Evolutionary conservation across 345 rosid species (phyloP).

Genomic region (Dipteronia sinensis): DNA sequence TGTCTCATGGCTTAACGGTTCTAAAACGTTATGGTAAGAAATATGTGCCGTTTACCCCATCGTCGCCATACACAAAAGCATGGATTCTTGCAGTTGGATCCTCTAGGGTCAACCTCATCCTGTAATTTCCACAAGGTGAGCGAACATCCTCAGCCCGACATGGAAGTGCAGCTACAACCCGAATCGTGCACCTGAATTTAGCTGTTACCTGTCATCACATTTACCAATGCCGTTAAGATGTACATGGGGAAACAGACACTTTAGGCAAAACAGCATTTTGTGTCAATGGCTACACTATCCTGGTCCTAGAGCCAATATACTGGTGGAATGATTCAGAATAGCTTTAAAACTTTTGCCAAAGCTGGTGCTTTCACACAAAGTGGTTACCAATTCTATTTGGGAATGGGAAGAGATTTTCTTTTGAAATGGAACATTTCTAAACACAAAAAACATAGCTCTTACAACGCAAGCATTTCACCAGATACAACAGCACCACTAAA

Average conservation of each 20-base stretch:
- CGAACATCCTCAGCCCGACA: conserved; percentile 52
- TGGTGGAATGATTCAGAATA: not conserved
- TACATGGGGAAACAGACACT: no score
- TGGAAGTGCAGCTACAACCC: conserved; percentile 66
- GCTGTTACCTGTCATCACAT: conserved; percentile 52
- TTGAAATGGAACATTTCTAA: no score
- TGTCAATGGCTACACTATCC: not conserved
- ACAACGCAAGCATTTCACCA: not conserved
- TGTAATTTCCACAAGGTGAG: conserved; percentile 39
- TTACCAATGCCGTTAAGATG: not conserved
- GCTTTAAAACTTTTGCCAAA: conserved; percentile 4
- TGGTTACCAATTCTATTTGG: not conserved
- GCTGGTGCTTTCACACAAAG: not conserved
- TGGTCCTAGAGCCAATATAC: not conserved
- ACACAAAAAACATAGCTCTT: not conserved
- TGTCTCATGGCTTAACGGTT: no score
- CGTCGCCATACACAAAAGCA: conserved; percentile 62
- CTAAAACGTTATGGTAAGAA: not conserved
- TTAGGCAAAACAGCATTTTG: no score
- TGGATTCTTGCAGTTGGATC: conserved; percentile 87
- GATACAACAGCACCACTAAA: not conserved
- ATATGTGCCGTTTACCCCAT: conserved; percentile 56
- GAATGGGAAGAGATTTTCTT: no score
- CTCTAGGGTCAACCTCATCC: conserved; percentile 75
- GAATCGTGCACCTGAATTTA: conserved; percentile 66